Conservation (phyloP, 2,329 filamentous ascomycete species). For the Dendrostoma leiphaemia region DNA sequence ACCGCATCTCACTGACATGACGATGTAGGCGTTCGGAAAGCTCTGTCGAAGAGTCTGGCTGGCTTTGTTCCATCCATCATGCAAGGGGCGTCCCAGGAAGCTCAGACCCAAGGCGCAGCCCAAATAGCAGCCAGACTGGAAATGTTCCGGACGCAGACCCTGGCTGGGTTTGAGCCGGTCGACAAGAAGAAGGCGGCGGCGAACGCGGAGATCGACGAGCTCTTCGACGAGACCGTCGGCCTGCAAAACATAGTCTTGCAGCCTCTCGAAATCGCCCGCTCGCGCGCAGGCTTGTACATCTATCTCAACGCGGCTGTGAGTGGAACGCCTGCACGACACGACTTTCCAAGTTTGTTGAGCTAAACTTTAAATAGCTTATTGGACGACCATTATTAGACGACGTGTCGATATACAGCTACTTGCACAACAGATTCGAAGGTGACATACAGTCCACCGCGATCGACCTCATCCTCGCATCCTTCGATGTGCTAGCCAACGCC, state of each 20-base stretch:
- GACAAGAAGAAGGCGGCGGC: constrained; percentile 50
- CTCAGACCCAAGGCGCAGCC: constrained; percentile 36
- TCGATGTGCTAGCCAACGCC: constrained; percentile 85
- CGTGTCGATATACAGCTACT: constrained; percentile 69
- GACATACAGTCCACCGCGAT: constrained; percentile 75
- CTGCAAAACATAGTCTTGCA: constrained; percentile 53
- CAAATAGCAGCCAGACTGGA: constrained; percentile 54
- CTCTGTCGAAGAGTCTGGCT: constrained; percentile 49
- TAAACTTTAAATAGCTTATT: constrained; percentile 60
- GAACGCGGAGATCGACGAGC: constrained; percentile 53
- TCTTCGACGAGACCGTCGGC: constrained; percentile 55
- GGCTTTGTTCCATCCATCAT: constrained; percentile 56
- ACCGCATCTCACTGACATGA: background rate
- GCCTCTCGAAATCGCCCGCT: constrained; percentile 71
- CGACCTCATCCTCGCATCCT: constrained; percentile 83
- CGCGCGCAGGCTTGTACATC: constrained; percentile 79
- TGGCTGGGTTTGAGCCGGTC: constrained; percentile 53
- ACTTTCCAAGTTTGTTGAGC: too few species aligned
- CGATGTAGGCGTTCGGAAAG: constrained; percentile 43
- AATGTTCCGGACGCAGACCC: constrained; percentile 54
- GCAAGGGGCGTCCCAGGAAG: constrained; percentile 32
- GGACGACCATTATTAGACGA: constrained; percentile 85
- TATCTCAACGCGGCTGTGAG: constrained; percentile 79
- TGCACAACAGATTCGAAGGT: constrained; percentile 83
- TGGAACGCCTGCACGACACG: too few species aligned